Conservation (phyloP, 306 rosid genomes). For the Quercus gilva region DNA sequence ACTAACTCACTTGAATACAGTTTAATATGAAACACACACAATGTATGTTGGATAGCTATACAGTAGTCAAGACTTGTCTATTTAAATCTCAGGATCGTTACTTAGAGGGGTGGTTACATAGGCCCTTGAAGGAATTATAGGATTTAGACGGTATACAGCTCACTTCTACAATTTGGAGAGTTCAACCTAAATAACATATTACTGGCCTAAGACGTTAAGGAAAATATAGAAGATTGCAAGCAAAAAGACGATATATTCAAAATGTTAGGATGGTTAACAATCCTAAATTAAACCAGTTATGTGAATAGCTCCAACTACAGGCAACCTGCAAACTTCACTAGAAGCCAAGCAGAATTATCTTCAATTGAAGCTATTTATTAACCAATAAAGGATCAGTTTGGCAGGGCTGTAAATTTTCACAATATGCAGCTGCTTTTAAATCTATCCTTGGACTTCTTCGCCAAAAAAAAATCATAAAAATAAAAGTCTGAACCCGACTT, state of each 20-base stretch:
- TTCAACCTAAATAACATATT: neutral
- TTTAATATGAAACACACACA: neutral
- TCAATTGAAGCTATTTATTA: neutral
- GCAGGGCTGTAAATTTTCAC: neutral
- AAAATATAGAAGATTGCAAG: neutral
- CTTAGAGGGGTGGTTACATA: neutral
- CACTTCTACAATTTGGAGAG: neutral
- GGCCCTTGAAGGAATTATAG: no score
- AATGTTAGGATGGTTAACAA: neutral
- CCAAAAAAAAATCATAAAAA: neutral
- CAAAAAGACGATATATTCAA: neutral
- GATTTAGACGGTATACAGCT: no score
- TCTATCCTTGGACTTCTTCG: neutral
- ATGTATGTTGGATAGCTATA: neutral
- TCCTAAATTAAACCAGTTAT: neutral
- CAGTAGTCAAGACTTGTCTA: neutral
- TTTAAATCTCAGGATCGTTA: neutral
- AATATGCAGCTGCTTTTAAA: neutral
- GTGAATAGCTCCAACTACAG: neutral
- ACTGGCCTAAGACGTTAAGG: neutral
- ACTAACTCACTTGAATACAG: neutral
- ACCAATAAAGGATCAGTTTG: neutral
- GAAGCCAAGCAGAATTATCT: neutral
- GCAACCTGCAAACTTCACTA: neutral
- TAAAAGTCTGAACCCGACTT: neutral